Base-by-base conservation (phyloP, 2,329 filamentous ascomycete genomes). In the Scopulariopsis brevicaulis region DNA sequence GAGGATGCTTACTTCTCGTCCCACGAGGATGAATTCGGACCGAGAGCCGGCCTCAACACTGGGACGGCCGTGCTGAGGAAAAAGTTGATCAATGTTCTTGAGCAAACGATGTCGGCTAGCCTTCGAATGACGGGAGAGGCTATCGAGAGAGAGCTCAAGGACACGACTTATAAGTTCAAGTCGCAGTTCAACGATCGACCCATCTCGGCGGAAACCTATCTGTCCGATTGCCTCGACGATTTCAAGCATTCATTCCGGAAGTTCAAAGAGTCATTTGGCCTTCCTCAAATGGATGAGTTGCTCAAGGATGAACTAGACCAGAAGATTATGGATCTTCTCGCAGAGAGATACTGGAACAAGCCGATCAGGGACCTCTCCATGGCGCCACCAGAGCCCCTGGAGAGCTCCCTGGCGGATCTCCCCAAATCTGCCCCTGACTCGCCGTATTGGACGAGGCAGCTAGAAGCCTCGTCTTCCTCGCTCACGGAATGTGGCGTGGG, bases 231-330 rank as follows among this genome's bases (percentile, higher is more conserved):
- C 63, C 76, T 99, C 3, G 94, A 99, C 70, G 86, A 87, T 22
- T 97, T 99, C 80, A 99, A 99, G 73, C 95, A 97, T 71, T 90
- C 90, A 0, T 99, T 99, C 75, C 96, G 96, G 69, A 87, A 89
- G 63, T 96, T 97, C 67, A 86, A 90, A 0, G 90, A 96, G 63
- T 81, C 83, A 34, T 99, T 99, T 66, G 94, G 94, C 28, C 83
- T 94, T 11, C 84, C 88, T 8, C 87, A 99, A 71, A 93, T 99
- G 68, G 86, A 89, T 46, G 86, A 93, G 65, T 80, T 99, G 56
- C 77, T 99, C 11, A 99, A 99, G 71, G 81, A 87, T 59, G 92
- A 96, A 68, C 80, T 99, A 11, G 93, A 99, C 67, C 94, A 99
- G 70, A 88, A 93, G 64, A 91, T 99, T 6, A 80, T 99, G 58